phyloP scores from a whole-genome alignment of 768 basidiomycete genomes.

The Boletus edulis region DNA sequence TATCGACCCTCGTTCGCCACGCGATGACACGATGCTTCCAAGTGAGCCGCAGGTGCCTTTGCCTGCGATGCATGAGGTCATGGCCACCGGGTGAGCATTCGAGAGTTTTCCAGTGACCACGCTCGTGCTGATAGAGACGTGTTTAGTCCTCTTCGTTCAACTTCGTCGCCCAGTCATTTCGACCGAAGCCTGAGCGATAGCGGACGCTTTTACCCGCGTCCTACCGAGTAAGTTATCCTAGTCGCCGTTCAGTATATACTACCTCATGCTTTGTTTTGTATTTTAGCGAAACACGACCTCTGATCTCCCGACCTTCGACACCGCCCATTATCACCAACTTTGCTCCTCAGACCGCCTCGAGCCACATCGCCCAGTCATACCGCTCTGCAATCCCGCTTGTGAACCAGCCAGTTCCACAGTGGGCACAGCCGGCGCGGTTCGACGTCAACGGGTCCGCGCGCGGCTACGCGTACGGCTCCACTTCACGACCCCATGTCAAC shows the following conservation, averaged over 20 bases:
- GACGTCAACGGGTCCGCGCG: conserved; percentile 31
- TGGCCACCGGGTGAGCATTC: conserved; percentile 20
- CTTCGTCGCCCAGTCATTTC: conserved; percentile 18
- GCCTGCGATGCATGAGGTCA: conserved; percentile 35
- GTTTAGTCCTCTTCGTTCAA: conserved; percentile 16
- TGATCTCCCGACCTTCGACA: conserved; percentile 40
- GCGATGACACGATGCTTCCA: conserved; percentile 30
- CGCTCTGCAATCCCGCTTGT: conserved; percentile 18
- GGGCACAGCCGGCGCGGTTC: conserved; percentile 25
- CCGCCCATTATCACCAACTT: conserved; percentile 27
- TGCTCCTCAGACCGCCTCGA: conserved; percentile 16
- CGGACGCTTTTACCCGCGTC: conserved; percentile 8
- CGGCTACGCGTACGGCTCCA: conserved; percentile 26
- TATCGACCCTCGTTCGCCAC: conserved; percentile 32
- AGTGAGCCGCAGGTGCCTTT: conserved; percentile 29
- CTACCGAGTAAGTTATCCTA: conserved; percentile 25
- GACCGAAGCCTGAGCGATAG: conserved; percentile 16
- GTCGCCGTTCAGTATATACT: too few relatives aligned
- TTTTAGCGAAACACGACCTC: conserved; percentile 52
- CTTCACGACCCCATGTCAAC: conserved; percentile 17
- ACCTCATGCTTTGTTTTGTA: not conserved
- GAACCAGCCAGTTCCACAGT: conserved; percentile 28
- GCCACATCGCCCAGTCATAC: conserved; percentile 25
- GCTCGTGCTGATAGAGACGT: not conserved
- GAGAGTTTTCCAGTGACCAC: too few relatives aligned